These are phyloP conservation scores for Vicia faba DNA, from an alignment of 306 rosid genomes.

Conservation along the genomic window DNA sequence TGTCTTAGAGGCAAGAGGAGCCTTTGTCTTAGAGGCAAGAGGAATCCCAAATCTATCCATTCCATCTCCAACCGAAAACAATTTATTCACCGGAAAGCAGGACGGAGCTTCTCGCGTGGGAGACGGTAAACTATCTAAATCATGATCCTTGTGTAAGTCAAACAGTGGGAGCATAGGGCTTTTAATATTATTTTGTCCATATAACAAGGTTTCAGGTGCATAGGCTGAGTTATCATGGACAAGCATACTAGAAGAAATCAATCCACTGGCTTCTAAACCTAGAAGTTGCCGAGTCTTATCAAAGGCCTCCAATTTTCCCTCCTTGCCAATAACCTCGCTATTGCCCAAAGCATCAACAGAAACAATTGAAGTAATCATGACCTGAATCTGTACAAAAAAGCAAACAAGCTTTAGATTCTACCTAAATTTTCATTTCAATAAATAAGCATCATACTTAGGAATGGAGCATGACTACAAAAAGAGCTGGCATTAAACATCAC, in stretches of 20 bases:
- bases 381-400: constrained; percentile 58
- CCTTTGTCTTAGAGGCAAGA: constrained; percentile 44
- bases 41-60: constrained; percentile 40
- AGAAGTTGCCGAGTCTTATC: constrained; percentile 41
- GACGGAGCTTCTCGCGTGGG: constrained; percentile 80
- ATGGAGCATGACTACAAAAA: constrained; percentile 22
- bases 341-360: constrained; percentile 35
- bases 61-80: constrained; percentile 45
- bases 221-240: constrained; percentile 32
- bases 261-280: constrained; percentile 39
- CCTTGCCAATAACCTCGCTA: constrained; percentile 37
- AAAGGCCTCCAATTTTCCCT: constrained; percentile 35
- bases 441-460: constrained; percentile 1
- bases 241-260: constrained; percentile 46
- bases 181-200: constrained; percentile 59
- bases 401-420: constrained; percentile 40
- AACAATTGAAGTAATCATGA: constrained; percentile 49
- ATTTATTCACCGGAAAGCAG: constrained; percentile 53
- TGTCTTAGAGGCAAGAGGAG: constrained; percentile 43
- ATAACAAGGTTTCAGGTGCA: constrained; percentile 41
- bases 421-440: constrained; percentile 30
- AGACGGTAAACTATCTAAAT: constrained; percentile 91
- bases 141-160: constrained; percentile 97
- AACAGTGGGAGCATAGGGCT: constrained; percentile 69
- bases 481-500: constrained; percentile 47